Base-by-base conservation (phyloP, 352 stramenopile species). In the Globisporangium paddicum region DNA sequence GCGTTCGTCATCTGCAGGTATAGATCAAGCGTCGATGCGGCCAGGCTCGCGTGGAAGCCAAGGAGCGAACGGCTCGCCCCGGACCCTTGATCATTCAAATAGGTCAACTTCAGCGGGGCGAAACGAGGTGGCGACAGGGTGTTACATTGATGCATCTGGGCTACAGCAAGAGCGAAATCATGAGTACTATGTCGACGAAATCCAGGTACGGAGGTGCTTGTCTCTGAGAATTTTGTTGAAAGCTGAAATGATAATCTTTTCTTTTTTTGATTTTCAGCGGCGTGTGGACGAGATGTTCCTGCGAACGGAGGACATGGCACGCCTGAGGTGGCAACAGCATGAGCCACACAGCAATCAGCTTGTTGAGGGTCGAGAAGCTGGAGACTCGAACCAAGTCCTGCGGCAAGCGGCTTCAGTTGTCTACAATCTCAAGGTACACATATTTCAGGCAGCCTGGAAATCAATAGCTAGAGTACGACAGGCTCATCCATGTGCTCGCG, bases 211-310 rank as follows among this genome's bases (percentile, higher is more conserved):
- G 21, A 21, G 35, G 14, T 53, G 19, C 23, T 55, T 54, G 7
- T 55, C 4, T 13, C 21, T 54, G 9, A 6, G 11, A 28, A 10
- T 1, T 28, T 10, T 18, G n/a, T 9, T 5, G n/a, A 7, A 41
- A 13, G 9, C 1, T 40, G 47, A 18, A 5, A 26, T 9, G 28
- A 26, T n/a, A 19, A 25, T 30, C 2, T 32, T 11, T 14, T 38
- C n/a, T 58, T 37, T n/a, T 30, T 13, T 8, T 52, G 32, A 44
- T 14, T 4, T 53, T n/a, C n/a, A 86, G 76, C 68, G 71, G 44
- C 72, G 69, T 13, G 67, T 84, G 6, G 69, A 84, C 23, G 64
- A 69, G 25, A 78, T 84, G 63, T 79, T 77, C 51, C 58, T 71
- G 30, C 66, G 65, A 58, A 71, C 71, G 1, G 69, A 72, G 58